These are phyloP conservation scores for Microsporum ferrugineum DNA, from an alignment of 2,329 filamentous ascomycete genomes.

Conservation along the genomic window DNA sequence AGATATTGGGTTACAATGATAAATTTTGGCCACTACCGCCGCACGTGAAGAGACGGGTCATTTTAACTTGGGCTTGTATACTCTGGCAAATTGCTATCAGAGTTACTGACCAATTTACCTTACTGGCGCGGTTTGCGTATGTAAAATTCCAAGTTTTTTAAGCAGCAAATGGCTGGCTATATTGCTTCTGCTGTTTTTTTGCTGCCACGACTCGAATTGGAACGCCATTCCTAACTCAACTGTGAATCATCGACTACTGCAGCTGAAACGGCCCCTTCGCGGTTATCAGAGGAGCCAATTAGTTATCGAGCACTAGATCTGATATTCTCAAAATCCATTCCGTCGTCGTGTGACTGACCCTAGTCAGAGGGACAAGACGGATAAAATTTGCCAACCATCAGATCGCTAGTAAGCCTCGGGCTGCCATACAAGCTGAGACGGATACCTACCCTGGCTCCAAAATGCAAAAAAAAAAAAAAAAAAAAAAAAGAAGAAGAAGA, in stretches of 20 bases:
- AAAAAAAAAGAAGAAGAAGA: neutral
- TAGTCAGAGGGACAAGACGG: neutral
- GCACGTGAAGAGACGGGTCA: conserved; percentile 1
- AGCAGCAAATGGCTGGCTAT: neutral
- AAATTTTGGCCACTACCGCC: neutral
- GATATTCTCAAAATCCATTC: neutral
- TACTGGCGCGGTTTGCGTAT: neutral
- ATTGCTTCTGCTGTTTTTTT: neutral
- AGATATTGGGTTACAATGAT: neutral
- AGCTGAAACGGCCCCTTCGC: neutral
- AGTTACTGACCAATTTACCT: neutral
- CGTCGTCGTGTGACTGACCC: conserved; percentile 4
- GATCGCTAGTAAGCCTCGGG: neutral
- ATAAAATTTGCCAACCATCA: neutral
- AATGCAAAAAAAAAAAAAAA: neutral
- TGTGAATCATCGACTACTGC: neutral
- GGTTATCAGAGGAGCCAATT: neutral
- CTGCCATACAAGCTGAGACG: neutral
- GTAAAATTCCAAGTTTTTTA: neutral
- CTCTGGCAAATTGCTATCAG: neutral
- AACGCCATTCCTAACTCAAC: neutral
- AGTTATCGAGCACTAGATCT: neutral
- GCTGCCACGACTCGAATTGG: neutral
- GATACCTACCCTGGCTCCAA: neutral
- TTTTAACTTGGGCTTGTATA: neutral